Percentiles rank a stretch among this genome's conserved stretches.
Evolutionary conservation across 2,329 filamentous ascomycete species (phyloP).

Genomic region (Colletotrichum sidae): DNA sequence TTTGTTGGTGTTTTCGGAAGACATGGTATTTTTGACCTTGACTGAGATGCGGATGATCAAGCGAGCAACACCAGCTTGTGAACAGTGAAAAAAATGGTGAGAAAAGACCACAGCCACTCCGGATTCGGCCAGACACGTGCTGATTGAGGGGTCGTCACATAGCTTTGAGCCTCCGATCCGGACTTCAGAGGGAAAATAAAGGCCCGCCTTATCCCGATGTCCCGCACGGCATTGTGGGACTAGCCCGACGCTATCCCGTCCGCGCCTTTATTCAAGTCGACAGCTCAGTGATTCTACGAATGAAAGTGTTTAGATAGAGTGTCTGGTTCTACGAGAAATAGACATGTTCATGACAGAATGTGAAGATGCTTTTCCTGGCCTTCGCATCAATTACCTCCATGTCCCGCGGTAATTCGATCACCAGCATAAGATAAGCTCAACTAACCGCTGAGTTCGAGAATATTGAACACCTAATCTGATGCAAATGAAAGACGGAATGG

Average conservation of each 20-base stretch:
- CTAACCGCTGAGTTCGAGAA: no score
- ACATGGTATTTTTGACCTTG: background rate
- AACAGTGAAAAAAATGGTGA: background rate
- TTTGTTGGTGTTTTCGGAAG: conserved; percentile 23
- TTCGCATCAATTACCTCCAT: no score
- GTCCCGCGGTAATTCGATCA: no score
- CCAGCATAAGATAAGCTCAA: no score
- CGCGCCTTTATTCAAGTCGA: no score
- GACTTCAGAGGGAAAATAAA: conserved; percentile 1
- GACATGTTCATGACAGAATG: no score
- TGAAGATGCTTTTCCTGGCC: no score
- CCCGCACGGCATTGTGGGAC: conserved; percentile 9
- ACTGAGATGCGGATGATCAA: background rate
- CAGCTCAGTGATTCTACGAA: no score
- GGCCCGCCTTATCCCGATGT: conserved; percentile 18
- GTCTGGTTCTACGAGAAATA: no score
- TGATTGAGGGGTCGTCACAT: conserved; percentile 16
- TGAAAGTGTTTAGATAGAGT: no score
- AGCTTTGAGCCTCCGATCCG: conserved; percentile 1
- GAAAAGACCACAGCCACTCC: background rate
- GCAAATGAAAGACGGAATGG: no score
- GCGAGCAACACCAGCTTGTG: background rate
- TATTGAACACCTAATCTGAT: no score
- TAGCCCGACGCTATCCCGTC: conserved; percentile 20
- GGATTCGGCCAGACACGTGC: conserved; percentile 8